Percentiles rank a stretch among this genome's conserved stretches.
Evolutionary conservation across 2,329 filamentous ascomycete genomes (phyloP).

Genomic region (Pestalotiopsis sp.): DNA sequence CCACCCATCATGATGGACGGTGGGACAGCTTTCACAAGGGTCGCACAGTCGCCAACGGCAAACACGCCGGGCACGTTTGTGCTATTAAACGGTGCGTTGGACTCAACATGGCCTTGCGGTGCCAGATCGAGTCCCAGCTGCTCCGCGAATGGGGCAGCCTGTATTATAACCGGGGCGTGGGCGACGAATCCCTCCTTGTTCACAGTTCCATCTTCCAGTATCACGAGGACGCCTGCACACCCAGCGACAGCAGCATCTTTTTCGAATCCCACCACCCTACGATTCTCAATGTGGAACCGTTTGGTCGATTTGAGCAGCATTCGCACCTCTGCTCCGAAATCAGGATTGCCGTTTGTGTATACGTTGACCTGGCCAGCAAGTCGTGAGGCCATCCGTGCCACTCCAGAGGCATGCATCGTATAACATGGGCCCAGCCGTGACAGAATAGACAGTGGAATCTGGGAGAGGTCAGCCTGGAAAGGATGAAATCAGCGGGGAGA

Average conservation of each 20-base stretch:
- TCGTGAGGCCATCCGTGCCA: conserved; percentile 43
- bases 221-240: conserved; percentile 24
- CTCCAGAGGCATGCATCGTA: conserved; percentile 34
- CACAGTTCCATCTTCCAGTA: conserved; percentile 33
- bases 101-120: conserved; percentile 42
- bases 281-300: conserved; percentile 28
- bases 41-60: conserved; percentile 51
- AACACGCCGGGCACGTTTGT: conserved; percentile 53
- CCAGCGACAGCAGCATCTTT: conserved; percentile 18
- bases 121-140: conserved; percentile 45
- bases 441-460: conserved; percentile 13
- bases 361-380: conserved; percentile 45
- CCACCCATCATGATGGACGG: conserved; percentile 26
- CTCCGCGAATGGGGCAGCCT: conserved; percentile 40
- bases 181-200: conserved; percentile 40
- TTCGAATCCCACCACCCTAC: conserved; percentile 1
- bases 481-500: no score
- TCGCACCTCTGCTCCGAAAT: conserved; percentile 29
- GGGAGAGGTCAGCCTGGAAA: not conserved
- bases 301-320: conserved; percentile 26
- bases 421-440: conserved; percentile 28
- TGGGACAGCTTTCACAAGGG: conserved; percentile 24
- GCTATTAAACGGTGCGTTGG: conserved; percentile 43
- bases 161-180: conserved; percentile 36
- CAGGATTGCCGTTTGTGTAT: conserved; percentile 48